A percentile compares a stretch with the other conserved stretches of the same genome.
Conservation (phyloP, 2,329 filamentous ascomycete genomes). For the Colletotrichum chlorophyti region DNA sequence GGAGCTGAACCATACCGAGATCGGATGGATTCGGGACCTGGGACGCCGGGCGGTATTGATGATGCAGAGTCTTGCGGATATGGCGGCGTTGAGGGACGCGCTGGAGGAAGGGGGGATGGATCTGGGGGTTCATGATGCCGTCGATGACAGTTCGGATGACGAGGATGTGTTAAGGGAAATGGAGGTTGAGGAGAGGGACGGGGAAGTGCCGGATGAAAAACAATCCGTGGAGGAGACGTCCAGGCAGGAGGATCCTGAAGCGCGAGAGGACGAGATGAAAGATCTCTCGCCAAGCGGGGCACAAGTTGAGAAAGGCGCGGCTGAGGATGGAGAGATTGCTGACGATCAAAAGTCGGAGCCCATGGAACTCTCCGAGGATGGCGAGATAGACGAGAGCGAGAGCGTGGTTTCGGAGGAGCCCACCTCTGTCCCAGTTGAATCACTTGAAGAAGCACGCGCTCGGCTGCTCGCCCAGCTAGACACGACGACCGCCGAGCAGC, state of each 20-base stretch:
- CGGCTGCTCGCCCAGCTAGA: conserved; percentile 55
- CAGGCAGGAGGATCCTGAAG: conserved; percentile 23
- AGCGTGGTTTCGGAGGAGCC: conserved; percentile 42
- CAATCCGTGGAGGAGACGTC: conserved; percentile 22
- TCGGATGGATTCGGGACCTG: conserved; percentile 79
- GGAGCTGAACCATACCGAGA: conserved; percentile 76
- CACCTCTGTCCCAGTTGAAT: conserved; percentile 33
- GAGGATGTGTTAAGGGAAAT: conserved; percentile 44
- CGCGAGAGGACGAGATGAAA: conserved; percentile 29
- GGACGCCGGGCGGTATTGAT: conserved; percentile 76
- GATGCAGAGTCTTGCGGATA: conserved; percentile 60
- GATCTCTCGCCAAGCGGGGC: too few relatives aligned
- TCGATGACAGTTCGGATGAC: conserved; percentile 51
- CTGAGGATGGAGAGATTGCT: conserved; percentile 23
- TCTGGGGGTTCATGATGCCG: conserved; percentile 50
- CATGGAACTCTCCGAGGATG: conserved; percentile 54
- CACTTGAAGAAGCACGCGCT: conserved; percentile 55
- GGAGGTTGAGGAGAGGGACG: conserved; percentile 39
- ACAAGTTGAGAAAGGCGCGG: conserved; percentile 30
- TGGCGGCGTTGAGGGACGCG: conserved; percentile 54
- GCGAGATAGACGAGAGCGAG: conserved; percentile 40
- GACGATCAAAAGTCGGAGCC: conserved; percentile 37
- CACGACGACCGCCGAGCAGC: conserved; percentile 29
- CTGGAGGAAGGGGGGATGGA: conserved; percentile 46
- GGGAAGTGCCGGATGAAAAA: conserved; percentile 24